These are phyloP conservation scores for Eutypella sp. DNA, from an alignment of 2,329 filamentous ascomycete species.

Conservation along the genomic window DNA sequence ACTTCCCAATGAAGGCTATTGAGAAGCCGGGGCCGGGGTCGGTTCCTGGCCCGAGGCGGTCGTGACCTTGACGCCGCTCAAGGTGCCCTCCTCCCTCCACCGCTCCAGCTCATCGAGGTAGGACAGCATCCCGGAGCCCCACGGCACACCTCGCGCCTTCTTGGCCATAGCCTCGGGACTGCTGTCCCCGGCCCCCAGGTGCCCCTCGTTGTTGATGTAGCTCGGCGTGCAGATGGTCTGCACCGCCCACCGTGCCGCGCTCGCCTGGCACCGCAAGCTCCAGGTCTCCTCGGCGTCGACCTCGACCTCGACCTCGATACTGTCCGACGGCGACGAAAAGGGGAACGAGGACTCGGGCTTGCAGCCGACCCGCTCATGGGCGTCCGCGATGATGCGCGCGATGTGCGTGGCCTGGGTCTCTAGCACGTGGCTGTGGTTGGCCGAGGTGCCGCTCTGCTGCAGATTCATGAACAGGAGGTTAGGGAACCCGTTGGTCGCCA, in stretches of 20 bases:
- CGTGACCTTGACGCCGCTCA: conserved; percentile 19
- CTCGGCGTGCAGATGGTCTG: conserved; percentile 48
- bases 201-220: conserved; percentile 46
- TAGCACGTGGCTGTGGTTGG: conserved; percentile 17
- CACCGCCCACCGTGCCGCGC: conserved; percentile 34
- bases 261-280: conserved; percentile 30
- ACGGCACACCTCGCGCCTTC: conserved; percentile 23
- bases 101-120: conserved; percentile 23
- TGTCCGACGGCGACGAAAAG: too few relatives aligned
- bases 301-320: conserved; percentile 36
- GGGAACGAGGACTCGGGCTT: too few relatives aligned
- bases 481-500: conserved; percentile 44
- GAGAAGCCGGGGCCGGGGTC: too few relatives aligned
- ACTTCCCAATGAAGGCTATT: too few relatives aligned
- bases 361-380: conserved; percentile 22
- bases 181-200: conserved; percentile 13
- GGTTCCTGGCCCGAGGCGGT: conserved; percentile 10
- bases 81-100: conserved; percentile 26
- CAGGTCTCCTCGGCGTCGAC: conserved; percentile 42
- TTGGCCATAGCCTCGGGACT: conserved; percentile 27
- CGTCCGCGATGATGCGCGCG: conserved; percentile 30
- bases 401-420: conserved; percentile 15
- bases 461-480: conserved; percentile 47
- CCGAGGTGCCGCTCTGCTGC: conserved; percentile 32
- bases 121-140: conserved; percentile 26